phyloP scores from a whole-genome alignment of 2,329 filamentous ascomycete genomes.

The Metarhizium guizhouense region DNA sequence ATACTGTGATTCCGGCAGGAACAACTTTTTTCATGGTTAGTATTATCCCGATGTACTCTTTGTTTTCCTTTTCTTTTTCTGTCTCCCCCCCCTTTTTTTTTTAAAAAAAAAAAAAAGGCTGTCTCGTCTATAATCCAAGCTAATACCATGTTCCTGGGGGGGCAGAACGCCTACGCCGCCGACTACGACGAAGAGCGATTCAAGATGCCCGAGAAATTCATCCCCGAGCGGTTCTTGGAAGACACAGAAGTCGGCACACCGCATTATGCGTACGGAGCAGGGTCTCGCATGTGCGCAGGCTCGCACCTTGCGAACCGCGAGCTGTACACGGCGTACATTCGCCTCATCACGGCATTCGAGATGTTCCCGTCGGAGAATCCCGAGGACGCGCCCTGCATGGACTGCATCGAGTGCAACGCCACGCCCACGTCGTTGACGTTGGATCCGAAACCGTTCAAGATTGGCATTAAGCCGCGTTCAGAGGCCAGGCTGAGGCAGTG shows the following conservation, averaged over 20 bases:
- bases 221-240: constrained; percentile 61
- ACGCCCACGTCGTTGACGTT: constrained; percentile 50
- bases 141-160: neutral
- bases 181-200: constrained; percentile 65
- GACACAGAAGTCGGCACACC: constrained; percentile 46
- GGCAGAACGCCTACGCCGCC: constrained; percentile 63
- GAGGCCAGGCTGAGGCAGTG: constrained; percentile 36
- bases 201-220: constrained; percentile 51
- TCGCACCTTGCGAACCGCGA: constrained; percentile 55
- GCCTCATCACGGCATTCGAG: constrained; percentile 49
- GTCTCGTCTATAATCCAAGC: neutral
- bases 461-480: constrained; percentile 42
- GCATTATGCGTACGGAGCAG: constrained; percentile 55
- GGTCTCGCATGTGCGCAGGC: constrained; percentile 55
- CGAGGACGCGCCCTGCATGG: constrained; percentile 41
- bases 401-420: constrained; percentile 47
- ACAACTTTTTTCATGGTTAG: constrained; percentile 70
- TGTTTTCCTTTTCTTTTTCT: neutral
- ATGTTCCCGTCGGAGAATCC: constrained; percentile 38
- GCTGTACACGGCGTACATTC: constrained; percentile 50
- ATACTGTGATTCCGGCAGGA: constrained; percentile 59
- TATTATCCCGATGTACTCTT: neutral
- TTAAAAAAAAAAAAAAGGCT: too few species aligned
- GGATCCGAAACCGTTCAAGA: constrained; percentile 55
- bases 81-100: too few species aligned